A percentile compares a stretch with the other conserved stretches of the same genome.
phyloP scores from a whole-genome alignment of 306 rosid species.

The Sicyos edulis region DNA sequence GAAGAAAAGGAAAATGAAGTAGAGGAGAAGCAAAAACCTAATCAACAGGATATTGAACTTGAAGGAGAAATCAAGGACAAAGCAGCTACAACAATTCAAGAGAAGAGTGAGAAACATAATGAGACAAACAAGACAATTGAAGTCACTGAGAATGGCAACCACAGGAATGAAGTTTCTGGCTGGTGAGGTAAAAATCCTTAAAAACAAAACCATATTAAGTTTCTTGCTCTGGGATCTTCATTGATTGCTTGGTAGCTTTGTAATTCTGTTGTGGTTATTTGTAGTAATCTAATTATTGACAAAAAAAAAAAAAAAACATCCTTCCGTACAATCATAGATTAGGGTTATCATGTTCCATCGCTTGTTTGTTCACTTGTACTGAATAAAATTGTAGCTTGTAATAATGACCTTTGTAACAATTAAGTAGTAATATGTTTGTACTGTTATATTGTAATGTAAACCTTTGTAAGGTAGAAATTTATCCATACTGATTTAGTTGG shows the following conservation, averaged over 20 bases:
- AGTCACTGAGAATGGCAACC: conserved; percentile 41
- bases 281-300: conserved; percentile 57
- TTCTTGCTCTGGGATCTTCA: conserved; percentile 26
- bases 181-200: conserved; percentile 31
- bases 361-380: conserved; percentile 25
- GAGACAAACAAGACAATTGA: conserved; percentile 47
- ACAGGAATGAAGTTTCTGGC: conserved; percentile 26
- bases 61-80: conserved; percentile 21
- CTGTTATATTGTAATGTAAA: conserved; percentile 39
- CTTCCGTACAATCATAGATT: conserved; percentile 29
- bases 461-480: conserved; percentile 29
- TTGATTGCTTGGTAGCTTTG: conserved; percentile 38
- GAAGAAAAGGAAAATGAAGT: conserved; percentile 37
- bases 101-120: conserved; percentile 29
- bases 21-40: conserved; percentile 33
- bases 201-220: conserved; percentile 25
- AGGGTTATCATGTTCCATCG: conserved; percentile 52
- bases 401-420: conserved; percentile 41
- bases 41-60: conserved; percentile 28
- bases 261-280: conserved; percentile 46
- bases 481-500: conserved; percentile 15
- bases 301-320: conserved; percentile 45
- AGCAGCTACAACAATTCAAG: conserved; percentile 28
- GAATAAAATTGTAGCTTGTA: conserved; percentile 44
- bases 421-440: conserved; percentile 50